Evolutionary conservation across 1,284 basidiomycete species (phyloP), one percentile per base, ranked within the genome.

Genomic region (Polyporus tsugae): DNA sequence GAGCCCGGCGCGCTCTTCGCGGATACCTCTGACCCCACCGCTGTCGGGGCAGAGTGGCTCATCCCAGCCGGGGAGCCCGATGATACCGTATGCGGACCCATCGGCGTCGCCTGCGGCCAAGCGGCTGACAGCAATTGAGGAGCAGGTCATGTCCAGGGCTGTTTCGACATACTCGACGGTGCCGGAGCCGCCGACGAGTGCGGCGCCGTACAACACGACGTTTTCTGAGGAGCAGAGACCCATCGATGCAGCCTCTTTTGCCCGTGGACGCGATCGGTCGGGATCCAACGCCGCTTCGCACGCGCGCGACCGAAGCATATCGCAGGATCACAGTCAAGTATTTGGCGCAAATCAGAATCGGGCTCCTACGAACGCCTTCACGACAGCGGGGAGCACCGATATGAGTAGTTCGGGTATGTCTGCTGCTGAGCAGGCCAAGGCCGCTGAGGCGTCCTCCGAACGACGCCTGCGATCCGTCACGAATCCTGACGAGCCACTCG

Each of bases 401-500:
- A 49, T 25, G 15, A 62, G 29, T 6, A 44, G 59, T 29, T 64
- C 41, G 1, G 25, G 25, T 2, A 44, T 62, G 44, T 62, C 68
- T 25, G 69, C 63, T 19, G 64, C 72, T 29, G 72, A 66, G 13
- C 66, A 63, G 25, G 66, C 66, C 6, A 73, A 73, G 60, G 72
- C 70, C 15, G 62, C 66, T 6, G 69, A 73, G 38, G 72, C 72
- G 17, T 68, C 68, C 3, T 63, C 69, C 1, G 65, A 69, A 15
- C 65, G 69, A 9, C 69, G 66, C 36, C 63, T 73, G 68, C 72
- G 72, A 57, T 69, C 72, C 3, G 68, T 73, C 11, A 67, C 65
- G 57, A 70, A 70, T n/a, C 72, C 72, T 2, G 72, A 73, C 58
- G 72, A 73, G 41, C 70, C 68, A 22, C 59, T 73, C n/a, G 63